Percentiles rank a stretch among this genome's conserved stretches.
Evolutionary conservation across 352 stramenopile species (phyloP).

Genomic region (Globisporangium alternatum): DNA sequence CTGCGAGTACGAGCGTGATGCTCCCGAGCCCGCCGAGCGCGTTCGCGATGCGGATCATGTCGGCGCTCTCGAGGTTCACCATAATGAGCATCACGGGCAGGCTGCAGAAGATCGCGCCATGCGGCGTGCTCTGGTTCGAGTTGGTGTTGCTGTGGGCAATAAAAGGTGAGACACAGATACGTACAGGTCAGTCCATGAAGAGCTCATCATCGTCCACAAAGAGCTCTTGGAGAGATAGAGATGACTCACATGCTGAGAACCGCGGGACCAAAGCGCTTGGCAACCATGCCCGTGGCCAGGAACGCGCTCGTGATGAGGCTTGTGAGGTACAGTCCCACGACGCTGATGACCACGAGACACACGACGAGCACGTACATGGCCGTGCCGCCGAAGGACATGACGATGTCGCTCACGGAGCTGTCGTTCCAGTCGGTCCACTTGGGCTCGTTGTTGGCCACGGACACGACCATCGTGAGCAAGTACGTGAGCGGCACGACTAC

Average conservation of each 20-base stretch:
- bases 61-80: conserved; percentile 43
- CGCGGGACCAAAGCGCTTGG: conserved; percentile 43
- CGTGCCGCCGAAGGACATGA: conserved; percentile 35
- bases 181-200: neutral
- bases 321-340: conserved; percentile 44
- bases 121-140: conserved; percentile 17
- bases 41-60: conserved; percentile 58
- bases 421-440: conserved; percentile 44
- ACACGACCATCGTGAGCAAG: conserved; percentile 32
- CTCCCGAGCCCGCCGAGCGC: conserved; percentile 40
- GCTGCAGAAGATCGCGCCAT: conserved; percentile 53
- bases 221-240: neutral
- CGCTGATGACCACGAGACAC: conserved; percentile 30
- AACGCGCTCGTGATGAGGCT: conserved; percentile 45
- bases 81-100: conserved; percentile 59
- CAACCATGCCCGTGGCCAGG: conserved; percentile 51
- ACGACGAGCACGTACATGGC: conserved; percentile 30
- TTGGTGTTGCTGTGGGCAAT: conserved; percentile 18
- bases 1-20: conserved; percentile 37
- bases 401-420: conserved; percentile 33
- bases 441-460: conserved; percentile 35
- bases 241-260: conserved; percentile 38
- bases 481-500: conserved; percentile 44
- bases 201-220: neutral
- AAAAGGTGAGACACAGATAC: neutral